phyloP scores from a whole-genome alignment of 441 rosid species.

The Bocquillonia castaneifolia region DNA sequence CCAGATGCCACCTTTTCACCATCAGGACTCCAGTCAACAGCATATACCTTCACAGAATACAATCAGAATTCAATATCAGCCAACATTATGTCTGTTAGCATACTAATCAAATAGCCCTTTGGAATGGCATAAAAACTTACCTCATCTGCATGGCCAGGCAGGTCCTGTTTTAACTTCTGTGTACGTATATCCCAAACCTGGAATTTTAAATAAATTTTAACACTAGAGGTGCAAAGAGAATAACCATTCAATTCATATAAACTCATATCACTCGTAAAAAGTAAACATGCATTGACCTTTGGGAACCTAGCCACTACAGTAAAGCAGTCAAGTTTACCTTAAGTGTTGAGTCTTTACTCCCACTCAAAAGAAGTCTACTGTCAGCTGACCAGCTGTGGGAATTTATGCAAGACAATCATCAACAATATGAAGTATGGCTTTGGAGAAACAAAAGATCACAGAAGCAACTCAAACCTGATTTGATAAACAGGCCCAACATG shows the following conservation, averaged over 20 bases:
- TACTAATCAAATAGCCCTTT: background rate
- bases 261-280: background rate
- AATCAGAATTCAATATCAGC: slow-evolving; percentile 10
- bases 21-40: slow-evolving; percentile 99
- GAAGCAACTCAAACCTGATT: slow-evolving; percentile 49
- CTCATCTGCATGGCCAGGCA: slow-evolving; percentile 97
- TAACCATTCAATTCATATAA: background rate
- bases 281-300: background rate
- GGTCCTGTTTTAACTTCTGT: slow-evolving; percentile 79
- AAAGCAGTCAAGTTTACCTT: slow-evolving; percentile 44
- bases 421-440: slow-evolving; percentile 1
- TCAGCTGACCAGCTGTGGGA: slow-evolving; percentile 92
- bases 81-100: background rate
- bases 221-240: background rate
- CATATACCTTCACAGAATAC: slow-evolving; percentile 48
- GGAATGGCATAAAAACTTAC: slow-evolving; percentile 28
- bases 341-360: slow-evolving; percentile 94
- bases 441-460: background rate
- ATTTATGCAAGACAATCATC: slow-evolving; percentile 18
- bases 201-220: slow-evolving; percentile 4
- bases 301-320: background rate
- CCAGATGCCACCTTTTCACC: slow-evolving; percentile 98
- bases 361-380: slow-evolving; percentile 92
- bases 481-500: slow-evolving; percentile 98
- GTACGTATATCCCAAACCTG: slow-evolving; percentile 89